Base-by-base conservation (phyloP, 768 basidiomycete species). In the Lactifluus subvellereus region DNA sequence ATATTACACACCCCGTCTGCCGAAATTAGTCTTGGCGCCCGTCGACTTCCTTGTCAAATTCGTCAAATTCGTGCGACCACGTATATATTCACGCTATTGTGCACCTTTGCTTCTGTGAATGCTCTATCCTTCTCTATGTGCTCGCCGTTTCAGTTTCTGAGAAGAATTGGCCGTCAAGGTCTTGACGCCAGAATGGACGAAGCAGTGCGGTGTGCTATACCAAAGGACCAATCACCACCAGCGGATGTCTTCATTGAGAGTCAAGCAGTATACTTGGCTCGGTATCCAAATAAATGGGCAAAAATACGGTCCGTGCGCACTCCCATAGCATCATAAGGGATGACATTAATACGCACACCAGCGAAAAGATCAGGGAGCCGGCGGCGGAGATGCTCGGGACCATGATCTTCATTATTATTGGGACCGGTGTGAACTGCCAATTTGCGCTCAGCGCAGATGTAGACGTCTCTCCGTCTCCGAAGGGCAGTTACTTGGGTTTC, bases 331-430 rank as follows among this genome's bases (percentile, higher is more conserved):
- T 30, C 7, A 2, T 16, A 13, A 13, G 35, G n/a, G 3, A 1
- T 11, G 16, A 22, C 18, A 30, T 30, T 50, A 7, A 43, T 30
- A 9, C 18, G 1, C 8, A 20, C 9, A 27, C 11, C 47, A 62
- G 43, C n/a, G 49, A 58, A 38, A 20, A 18, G 7, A 48, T 71
- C 16, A 55, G 70, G 35, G 70, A 71, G 45, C 68, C 68, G 8
- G 70, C 64, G 22, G 70, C 70, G 4, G 70, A 71, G 52, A 66
- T 71, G 47, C 63, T 71, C 6, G 70, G 70, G n/a, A 71, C 70
- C 1, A 67, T 71, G 70, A 52, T 71, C 45, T 51, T 71, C n/a
- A 57, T 69, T 10, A n/a, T 71, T 8, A 61, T 70, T 11, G 70
- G 70, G 16, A 64, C 30, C 37, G 70, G 70, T 13, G 70, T 71